Conservation (phyloP, 2,329 filamentous ascomycete genomes). For the Talaromyces sp. region DNA sequence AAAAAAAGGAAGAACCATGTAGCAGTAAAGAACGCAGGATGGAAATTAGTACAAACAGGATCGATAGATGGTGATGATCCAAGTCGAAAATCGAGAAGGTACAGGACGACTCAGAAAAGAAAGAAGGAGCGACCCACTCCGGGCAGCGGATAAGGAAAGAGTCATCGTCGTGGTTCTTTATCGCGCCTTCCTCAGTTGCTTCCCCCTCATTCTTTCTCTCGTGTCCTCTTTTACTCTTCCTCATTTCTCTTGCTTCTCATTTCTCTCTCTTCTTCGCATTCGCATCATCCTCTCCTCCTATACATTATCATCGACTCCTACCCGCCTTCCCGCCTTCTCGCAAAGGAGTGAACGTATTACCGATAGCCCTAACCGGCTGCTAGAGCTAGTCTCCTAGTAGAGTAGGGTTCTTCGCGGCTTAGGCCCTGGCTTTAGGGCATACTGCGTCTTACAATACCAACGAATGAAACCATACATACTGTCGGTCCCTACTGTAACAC, state of each 20-base stretch:
- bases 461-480: neutral
- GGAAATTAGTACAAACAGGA: too few relatives aligned
- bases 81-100: too few relatives aligned
- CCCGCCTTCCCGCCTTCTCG: too few relatives aligned
- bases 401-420: neutral
- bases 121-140: conserved; percentile 3
- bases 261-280: neutral
- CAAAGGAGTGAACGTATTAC: neutral
- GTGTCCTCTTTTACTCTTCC: neutral
- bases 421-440: conserved; percentile 3
- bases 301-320: neutral
- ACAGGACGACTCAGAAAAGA: neutral
- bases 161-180: conserved; percentile 1
- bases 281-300: neutral
- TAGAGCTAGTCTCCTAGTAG: neutral
- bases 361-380: neutral
- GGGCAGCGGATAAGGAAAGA: conserved; percentile 6
- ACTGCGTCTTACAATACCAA: neutral
- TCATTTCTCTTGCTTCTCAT: neutral
- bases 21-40: neutral
- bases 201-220: neutral
- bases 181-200: neutral
- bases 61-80: too few relatives aligned
- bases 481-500: conserved; percentile 7
- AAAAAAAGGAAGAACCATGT: neutral